phyloP scores from a whole-genome alignment of 495 filamentous ascomycete genomes.

The Aspergillus incahuasiensis region DNA sequence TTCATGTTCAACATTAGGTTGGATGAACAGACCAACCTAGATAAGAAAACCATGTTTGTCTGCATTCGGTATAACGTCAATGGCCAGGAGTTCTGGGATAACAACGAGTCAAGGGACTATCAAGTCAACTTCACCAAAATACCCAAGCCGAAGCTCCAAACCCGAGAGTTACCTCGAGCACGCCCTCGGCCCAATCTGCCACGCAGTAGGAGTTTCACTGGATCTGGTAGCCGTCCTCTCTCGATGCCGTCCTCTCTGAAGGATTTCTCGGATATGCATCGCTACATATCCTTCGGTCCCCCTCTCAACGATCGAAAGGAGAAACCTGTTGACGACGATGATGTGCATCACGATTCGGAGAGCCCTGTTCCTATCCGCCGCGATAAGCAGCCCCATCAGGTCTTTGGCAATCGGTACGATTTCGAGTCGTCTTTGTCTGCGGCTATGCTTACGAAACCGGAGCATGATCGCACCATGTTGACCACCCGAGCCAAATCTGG shows the following conservation, averaged over 20 bases:
- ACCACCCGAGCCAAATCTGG: constrained; percentile 36
- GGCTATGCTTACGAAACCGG: constrained; percentile 60
- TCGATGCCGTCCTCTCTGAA: constrained; percentile 62
- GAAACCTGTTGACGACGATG: constrained; percentile 34
- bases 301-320: constrained; percentile 52
- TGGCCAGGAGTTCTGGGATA: constrained; percentile 93
- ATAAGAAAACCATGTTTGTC: constrained; percentile 83
- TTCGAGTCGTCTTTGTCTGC: constrained; percentile 83
- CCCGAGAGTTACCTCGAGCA: constrained; percentile 44
- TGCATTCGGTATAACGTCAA: constrained; percentile 86
- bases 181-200: constrained; percentile 63
- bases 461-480: constrained; percentile 49
- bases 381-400: constrained; percentile 61
- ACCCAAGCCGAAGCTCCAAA: constrained; percentile 54
- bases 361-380: constrained; percentile 46
- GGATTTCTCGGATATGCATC: constrained; percentile 61
- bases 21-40: constrained; percentile 82
- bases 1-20: constrained; percentile 94
- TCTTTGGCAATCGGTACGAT: constrained; percentile 88
- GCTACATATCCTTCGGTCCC: constrained; percentile 52
- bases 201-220: constrained; percentile 60
- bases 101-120: constrained; percentile 80
- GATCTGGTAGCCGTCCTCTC: constrained; percentile 48
- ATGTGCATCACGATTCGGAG: constrained; percentile 30
- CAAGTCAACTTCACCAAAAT: constrained; percentile 87